Conservation (phyloP, 306 rosid species). For the Vachellia collinsii region DNA sequence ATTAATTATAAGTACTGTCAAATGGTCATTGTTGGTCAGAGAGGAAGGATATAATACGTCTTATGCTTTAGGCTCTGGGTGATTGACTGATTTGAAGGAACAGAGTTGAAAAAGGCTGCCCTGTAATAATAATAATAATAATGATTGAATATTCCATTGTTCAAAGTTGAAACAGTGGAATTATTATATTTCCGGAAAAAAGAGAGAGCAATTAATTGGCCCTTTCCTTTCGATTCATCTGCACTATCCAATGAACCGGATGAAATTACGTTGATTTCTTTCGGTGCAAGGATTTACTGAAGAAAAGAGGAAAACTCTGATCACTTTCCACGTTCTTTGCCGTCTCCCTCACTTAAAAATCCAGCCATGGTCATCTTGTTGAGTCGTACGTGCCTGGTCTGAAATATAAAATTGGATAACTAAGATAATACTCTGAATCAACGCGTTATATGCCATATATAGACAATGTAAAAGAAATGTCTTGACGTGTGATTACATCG, state of each 20-base stretch:
- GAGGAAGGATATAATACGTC: too few relatives aligned
- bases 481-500: neutral
- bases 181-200: neutral
- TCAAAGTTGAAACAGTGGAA: too few relatives aligned
- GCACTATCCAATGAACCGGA: neutral
- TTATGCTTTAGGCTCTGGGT: too few relatives aligned
- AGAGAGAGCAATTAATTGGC: too few relatives aligned
- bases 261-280: neutral
- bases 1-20: too few relatives aligned
- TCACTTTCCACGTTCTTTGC: neutral
- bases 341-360: neutral
- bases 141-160: too few relatives aligned
- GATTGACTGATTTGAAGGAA: too few relatives aligned
- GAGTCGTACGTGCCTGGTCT: neutral
- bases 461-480: neutral
- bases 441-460: too few relatives aligned
- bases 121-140: too few relatives aligned
- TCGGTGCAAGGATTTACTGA: neutral
- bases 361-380: neutral
- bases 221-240: neutral
- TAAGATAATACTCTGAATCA: too few relatives aligned
- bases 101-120: too few relatives aligned
- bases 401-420: neutral
- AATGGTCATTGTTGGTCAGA: too few relatives aligned
- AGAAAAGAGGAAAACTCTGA: neutral